Evolutionary conservation across 306 rosid species (phyloP), one percentile per base, ranked within the genome.

Genomic region (Oemleria cerasiformis): DNA sequence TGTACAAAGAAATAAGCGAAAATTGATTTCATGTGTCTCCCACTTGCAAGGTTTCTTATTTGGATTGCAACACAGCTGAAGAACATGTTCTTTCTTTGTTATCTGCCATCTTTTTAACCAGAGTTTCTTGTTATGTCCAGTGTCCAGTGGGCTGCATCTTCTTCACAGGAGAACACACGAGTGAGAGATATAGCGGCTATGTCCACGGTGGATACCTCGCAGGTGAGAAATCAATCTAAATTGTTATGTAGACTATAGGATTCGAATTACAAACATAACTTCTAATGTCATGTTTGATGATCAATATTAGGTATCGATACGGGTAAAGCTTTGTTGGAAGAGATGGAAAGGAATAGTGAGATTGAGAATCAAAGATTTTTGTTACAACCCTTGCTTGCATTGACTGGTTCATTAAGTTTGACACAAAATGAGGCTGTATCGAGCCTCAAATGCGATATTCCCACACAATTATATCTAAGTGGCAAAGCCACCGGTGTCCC

Each of bases 171-270:
- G 98, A 94, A 82, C 98, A 94, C 80, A 91, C 98, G 0, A 91
- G 96, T 60, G 97, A 89, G 78, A 88, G 73, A 73, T 94, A 84
- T 73, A 94, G 80, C 20, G 98, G 98, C 49, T 94, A 94, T 49
- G 98, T 94, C 57, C 98, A 91, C 48, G 98, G 98, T 17, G 98
- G 87, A 76, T 86, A 87, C 82, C 95, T 94, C 9, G 79, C 98
- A 45, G 98, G 96, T 85, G 62, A 70, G 70, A 66, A 64, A 43
- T 14, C 53, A 42, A 6, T 65, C 19, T 11, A 3, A 45, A 11
- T 61, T 23, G 8, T 59, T 21, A 13, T 53, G 71, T 17, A 36
- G 61, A n/a, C 51, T 53, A 13, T 39, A 19, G 48, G 30, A n/a
- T 30, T 36, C 12, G 13, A 53, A 8, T 34, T 15, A 44, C 14